Base-by-base conservation (phyloP, 805 yeast species). In the Nakazawaea wyomingensis region DNA sequence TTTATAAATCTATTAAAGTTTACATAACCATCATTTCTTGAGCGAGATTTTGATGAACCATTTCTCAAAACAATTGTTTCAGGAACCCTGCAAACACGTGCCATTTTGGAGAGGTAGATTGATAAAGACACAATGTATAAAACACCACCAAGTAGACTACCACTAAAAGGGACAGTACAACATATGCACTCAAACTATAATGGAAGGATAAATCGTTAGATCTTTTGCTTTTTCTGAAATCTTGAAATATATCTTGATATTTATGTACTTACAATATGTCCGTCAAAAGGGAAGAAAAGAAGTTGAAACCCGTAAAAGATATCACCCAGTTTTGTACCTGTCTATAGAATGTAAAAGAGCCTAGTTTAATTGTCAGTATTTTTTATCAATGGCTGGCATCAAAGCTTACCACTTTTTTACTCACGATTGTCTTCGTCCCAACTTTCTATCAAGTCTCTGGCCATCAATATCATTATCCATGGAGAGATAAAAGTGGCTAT, bases 21-120 rank as follows among this genome's bases (percentile, higher is more conserved):
- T n/a, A n/a, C n/a, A n/a, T n/a, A n/a, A n/a, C n/a, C n/a, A n/a
- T n/a, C n/a, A n/a, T n/a, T n/a, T n/a, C n/a, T n/a, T n/a, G n/a
- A n/a, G n/a, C n/a, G n/a, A n/a, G n/a, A n/a, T n/a, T n/a, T n/a
- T n/a, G n/a, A n/a, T n/a, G n/a, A n/a, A n/a, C n/a, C n/a, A n/a
- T 14, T 16, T 3, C 18, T 35, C 10, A 35, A 16, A 24, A 17
- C 36, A 39, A 22, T 16, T 39, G 31, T 10, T 18, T 21, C 5
- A 32, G n/a, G 16, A 39, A 24, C 18, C 26, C 16, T 19, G 9
- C 14, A 11, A 43, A 13, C n/a, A 43, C 38, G 9, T 13, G 16
- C 47, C 47, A 44, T 20, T 35, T 34, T 11, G 43, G 47, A 2
- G 40, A 30, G 9, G 39, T 35, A 19, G 47, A 38, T 27, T 44